A percentile compares a stretch with the other conserved stretches of the same genome.
These are phyloP conservation scores for Boletus sp. DNA, from an alignment of 1,284 basidiomycete genomes.

Conservation along the genomic window DNA sequence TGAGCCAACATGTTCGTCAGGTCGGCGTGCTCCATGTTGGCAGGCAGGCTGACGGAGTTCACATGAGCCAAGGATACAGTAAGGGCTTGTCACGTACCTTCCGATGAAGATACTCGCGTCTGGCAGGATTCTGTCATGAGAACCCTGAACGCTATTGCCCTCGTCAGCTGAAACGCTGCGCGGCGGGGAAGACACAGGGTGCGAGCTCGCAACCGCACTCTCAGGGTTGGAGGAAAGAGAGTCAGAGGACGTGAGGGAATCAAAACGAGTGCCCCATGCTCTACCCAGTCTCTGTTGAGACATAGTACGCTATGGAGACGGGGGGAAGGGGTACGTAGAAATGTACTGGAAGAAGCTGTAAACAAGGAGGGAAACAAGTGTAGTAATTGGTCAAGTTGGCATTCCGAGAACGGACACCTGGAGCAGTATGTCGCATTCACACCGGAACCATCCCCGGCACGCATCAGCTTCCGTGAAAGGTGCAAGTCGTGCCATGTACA, in stretches of 20 bases:
- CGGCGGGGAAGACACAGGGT: constrained; percentile 17
- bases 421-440: constrained; percentile 24
- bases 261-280: constrained; percentile 70
- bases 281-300: constrained; percentile 40
- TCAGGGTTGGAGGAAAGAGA: constrained; percentile 27
- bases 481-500: constrained; percentile 8
- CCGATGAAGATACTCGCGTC: constrained; percentile 79
- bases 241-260: constrained; percentile 40
- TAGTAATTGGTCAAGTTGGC: constrained; percentile 19
- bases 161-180: constrained; percentile 23
- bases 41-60: constrained; percentile 53
- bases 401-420: constrained; percentile 16
- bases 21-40: constrained; percentile 59
- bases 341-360: constrained; percentile 16
- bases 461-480: constrained; percentile 30
- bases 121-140: constrained; percentile 53
- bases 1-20: constrained; percentile 54
- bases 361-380: constrained; percentile 3
- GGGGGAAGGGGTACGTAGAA: constrained; percentile 15
- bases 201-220: constrained; percentile 10
- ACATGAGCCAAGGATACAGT: constrained; percentile 11
- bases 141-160: constrained; percentile 38
- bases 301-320: constrained; percentile 33
- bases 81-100: constrained; percentile 44
- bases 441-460: constrained; percentile 15